phyloP scores from a whole-genome alignment of 352 stramenopile genomes.

The Phytophthora agathidicida region DNA sequence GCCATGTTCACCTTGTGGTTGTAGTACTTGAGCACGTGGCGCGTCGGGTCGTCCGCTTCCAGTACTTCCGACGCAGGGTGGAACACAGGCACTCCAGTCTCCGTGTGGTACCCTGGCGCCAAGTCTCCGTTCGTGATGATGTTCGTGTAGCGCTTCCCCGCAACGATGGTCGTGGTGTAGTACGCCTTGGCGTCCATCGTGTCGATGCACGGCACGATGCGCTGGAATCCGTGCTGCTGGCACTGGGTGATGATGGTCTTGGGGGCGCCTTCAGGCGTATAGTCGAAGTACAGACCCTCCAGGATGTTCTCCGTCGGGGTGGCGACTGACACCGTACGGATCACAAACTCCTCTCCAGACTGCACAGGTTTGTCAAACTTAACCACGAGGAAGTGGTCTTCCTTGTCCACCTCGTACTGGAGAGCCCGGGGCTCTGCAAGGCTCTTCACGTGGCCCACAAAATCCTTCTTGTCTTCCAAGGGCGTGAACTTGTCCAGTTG shows the following conservation, averaged over 20 bases:
- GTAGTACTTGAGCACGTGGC: conserved; percentile 80
- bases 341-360: conserved; percentile 67
- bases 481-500: conserved; percentile 53
- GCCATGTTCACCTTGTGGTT: conserved; percentile 89
- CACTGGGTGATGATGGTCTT: conserved; percentile 87
- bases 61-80: conserved; percentile 60
- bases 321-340: conserved; percentile 68
- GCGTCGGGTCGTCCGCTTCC: conserved; percentile 50
- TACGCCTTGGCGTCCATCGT: conserved; percentile 85
- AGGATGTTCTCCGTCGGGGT: conserved; percentile 81
- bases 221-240: conserved; percentile 83
- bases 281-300: conserved; percentile 82
- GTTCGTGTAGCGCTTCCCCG: conserved; percentile 78
- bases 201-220: conserved; percentile 80
- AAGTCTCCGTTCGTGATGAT: conserved; percentile 84
- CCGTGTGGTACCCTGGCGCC: conserved; percentile 64
- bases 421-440: conserved; percentile 50
- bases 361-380: conserved; percentile 60
- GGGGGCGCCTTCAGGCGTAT: conserved; percentile 64
- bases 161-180: conserved; percentile 81
- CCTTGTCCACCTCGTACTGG: conserved; percentile 59
- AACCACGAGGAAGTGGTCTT: conserved; percentile 77
- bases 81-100: conserved; percentile 66
- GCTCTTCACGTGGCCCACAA: conserved; percentile 66
- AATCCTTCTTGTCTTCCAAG: conserved; percentile 47